phyloP scores from a whole-genome alignment of 2,329 filamentous ascomycete species.

The Phialophora verrucosa region DNA sequence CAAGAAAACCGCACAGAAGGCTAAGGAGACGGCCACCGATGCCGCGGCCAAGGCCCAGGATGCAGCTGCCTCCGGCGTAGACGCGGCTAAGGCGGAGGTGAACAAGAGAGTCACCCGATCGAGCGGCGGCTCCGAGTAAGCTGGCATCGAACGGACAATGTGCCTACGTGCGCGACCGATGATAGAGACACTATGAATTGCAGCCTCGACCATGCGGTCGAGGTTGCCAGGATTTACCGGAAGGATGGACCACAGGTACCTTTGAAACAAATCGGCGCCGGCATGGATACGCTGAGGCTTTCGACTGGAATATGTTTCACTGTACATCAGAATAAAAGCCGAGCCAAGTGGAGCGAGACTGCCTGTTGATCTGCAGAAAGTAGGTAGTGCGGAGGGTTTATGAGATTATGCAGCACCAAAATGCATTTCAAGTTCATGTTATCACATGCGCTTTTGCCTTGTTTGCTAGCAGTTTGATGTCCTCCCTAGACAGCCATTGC shows the following conservation, averaged over 20 bases:
- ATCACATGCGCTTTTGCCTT: neutral
- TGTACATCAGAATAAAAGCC: conserved; percentile 16
- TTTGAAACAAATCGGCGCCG: neutral
- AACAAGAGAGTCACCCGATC: conserved; percentile 58
- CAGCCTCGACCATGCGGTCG: neutral
- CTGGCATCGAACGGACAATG: neutral
- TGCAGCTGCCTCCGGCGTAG: conserved; percentile 64
- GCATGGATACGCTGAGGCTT: neutral
- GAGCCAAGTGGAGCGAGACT: neutral
- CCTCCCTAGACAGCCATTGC: neutral
- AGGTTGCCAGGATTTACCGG: neutral
- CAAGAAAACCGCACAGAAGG: conserved; percentile 71
- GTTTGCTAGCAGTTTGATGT: neutral
- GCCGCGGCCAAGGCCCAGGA: conserved; percentile 70
- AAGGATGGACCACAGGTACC: neutral
- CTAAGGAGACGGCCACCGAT: conserved; percentile 66
- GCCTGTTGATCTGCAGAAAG: neutral
- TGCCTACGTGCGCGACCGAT: neutral
- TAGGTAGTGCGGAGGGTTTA: neutral
- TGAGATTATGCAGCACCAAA: conserved; percentile 44
- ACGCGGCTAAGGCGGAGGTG: conserved; percentile 74
- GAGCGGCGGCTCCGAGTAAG: conserved; percentile 10
- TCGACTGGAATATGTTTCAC: conserved; percentile 2
- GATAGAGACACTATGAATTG: neutral
- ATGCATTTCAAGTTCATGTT: conserved; percentile 39